Evolutionary conservation across 768 basidiomycete genomes (phyloP), one percentile per base, ranked within the genome.

Genomic region (Mrakia blollopis): DNA sequence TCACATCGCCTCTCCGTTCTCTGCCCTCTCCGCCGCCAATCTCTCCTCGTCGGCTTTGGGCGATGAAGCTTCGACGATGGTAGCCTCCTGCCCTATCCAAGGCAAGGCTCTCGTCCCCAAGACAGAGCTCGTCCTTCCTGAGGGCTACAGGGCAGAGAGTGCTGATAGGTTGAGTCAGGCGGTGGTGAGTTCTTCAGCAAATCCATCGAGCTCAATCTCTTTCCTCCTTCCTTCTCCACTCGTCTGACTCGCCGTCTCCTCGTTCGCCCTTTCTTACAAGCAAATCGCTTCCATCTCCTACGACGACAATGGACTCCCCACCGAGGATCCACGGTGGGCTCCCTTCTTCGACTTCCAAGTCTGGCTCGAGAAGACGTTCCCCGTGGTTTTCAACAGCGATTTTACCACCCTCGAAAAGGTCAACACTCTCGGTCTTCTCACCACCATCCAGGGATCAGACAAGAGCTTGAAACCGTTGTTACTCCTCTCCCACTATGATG

Each of bases 251-350:
- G 47, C 47, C 44, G 21, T 50, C n/a, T 28, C 8, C 2, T 41
- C 14, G 13, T 41, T 28, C 25, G 25, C 3, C 30, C 14, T 1
- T 13, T 32, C 7, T 13, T 23, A 2, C 67, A 77, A n/a, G 76
- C 62, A 62, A 61, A 68, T 69, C 30, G 37, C 73, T 9, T 50
- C 77, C 32, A 35, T 78, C 21, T 74, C 73, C n/a, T 70, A 70
- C 35, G 67, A 69, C 50, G 75, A 76, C 68, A 83, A 82, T 68
- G 83, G 83, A 14, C 80, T 79, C 52, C 82, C 83, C 3, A 78
- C 78, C n/a, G 83, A 82, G 47, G 83, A 84, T 79, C 80, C 80
- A 10, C 80, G 83, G 44, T 84, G 83, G 83, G 74, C 44, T n/a
- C 81, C 81, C 3, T 84, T 84, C 79, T 81, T 81, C 70, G 80